Base-by-base conservation (phyloP, 2,329 filamentous ascomycete genomes). In the Chaetomiaceae sp. region DNA sequence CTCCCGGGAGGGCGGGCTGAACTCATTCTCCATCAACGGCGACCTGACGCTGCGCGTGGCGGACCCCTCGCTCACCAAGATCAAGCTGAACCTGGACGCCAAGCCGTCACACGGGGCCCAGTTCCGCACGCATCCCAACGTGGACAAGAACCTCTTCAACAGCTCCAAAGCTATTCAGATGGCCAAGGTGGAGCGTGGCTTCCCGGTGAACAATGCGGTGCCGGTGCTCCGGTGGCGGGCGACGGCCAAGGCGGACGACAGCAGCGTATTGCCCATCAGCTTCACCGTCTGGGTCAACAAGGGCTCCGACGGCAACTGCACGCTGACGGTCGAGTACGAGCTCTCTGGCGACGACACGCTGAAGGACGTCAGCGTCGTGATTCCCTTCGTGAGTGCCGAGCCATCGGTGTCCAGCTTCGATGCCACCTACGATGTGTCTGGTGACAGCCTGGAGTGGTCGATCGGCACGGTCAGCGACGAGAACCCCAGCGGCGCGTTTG, bases 221-320 rank as follows among this genome's bases (percentile, higher is more conserved):
- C 90, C 88, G 50, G 91, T 97, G 37, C 78, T 99, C 66, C 83
- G 92, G 67, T 99, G 93, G 93, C 87, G 90, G 63, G 86, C 89
- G 19, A 83, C 85, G 14, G 87, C 89, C 43, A 90, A 89, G 70
- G 77, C 80, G 2, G 90, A 95, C 59, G 89, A 95, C 61, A 71
- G 86, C 31, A 84, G 83, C 55, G 82, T 91, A 48, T 83, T 95
- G 33, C 93, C 93, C 7, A 93, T 99, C 63, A 93, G 87, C 33
- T 97, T 99, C 69, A 96, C 90, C 2, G 92, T 96, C 33, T 99
- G 93, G 93, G 89, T 95, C 54, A 96, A 96, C 71, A 90, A 91
- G 69, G 86, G 88, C 42, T 79, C 82, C 19, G 82, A 85, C 41
- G 82, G 83, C 65, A 90, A 85, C 63, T 95, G 86, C 69, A 95